Evolutionary conservation across 2,329 filamentous ascomycete genomes (phyloP).

Genomic region (Calonectria pauciramosa): DNA sequence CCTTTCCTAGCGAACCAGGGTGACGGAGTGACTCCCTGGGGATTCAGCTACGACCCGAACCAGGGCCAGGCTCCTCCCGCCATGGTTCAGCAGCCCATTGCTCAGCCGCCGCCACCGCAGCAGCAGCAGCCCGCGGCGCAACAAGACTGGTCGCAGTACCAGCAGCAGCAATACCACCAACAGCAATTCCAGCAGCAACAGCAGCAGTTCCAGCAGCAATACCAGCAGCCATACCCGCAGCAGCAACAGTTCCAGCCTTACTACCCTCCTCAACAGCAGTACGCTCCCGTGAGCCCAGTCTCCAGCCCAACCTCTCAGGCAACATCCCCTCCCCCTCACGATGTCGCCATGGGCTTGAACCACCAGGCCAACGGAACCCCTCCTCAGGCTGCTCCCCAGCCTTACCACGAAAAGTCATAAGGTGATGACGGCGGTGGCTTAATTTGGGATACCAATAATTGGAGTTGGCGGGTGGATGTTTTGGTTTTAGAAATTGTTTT

Average conservation of each 20-base stretch:
- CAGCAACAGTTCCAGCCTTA: neutral
- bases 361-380: slow-evolving; percentile 49
- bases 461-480: neutral
- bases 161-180: slow-evolving; percentile 16
- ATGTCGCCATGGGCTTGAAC: slow-evolving; percentile 48
- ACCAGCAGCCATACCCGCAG: slow-evolving; percentile 13
- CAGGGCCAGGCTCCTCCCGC: slow-evolving; percentile 18
- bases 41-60: slow-evolving; percentile 31
- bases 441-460: neutral
- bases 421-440: neutral
- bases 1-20: slow-evolving; percentile 27
- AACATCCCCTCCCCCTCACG: slow-evolving; percentile 42
- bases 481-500: neutral
- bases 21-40: slow-evolving; percentile 36
- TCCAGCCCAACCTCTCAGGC: slow-evolving; percentile 10
- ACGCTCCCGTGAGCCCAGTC: slow-evolving; percentile 6
- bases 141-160: slow-evolving; percentile 14
- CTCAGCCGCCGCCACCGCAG: neutral
- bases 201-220: neutral
- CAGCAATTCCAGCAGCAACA: slow-evolving; percentile 5
- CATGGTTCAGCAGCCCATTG: slow-evolving; percentile 15
- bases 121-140: slow-evolving; percentile 9
- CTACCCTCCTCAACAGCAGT: slow-evolving; percentile 9
- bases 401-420: slow-evolving; percentile 43
- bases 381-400: slow-evolving; percentile 31